Evolutionary conservation across 495 filamentous ascomycete species (phyloP).

Genomic region (Trypethelium eluteriae): DNA sequence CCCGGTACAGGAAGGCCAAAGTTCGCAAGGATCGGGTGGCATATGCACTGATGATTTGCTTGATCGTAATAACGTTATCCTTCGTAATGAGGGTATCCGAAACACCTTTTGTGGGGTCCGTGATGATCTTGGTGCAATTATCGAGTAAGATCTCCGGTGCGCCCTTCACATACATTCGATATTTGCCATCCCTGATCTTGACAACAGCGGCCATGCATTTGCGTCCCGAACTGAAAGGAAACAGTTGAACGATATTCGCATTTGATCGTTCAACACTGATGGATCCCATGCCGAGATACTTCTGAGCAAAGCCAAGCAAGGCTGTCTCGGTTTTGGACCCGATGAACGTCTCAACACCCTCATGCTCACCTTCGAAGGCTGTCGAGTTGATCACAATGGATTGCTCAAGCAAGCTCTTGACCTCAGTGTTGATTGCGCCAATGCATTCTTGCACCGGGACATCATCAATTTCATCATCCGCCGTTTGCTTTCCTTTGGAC

Average conservation of each 20-base stretch:
- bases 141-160: conserved; percentile 63
- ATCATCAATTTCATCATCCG: conserved; percentile 34
- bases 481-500: conserved; percentile 29
- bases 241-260: conserved; percentile 52
- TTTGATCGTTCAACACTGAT: conserved; percentile 52
- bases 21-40: conserved; percentile 77
- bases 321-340: conserved; percentile 71
- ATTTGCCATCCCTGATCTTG: conserved; percentile 47
- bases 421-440: conserved; percentile 43
- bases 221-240: conserved; percentile 60
- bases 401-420: conserved; percentile 48
- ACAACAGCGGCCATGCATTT: conserved; percentile 65
- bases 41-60: conserved; percentile 63
- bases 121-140: conserved; percentile 57
- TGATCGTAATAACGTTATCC: conserved; percentile 45
- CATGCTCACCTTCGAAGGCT: conserved; percentile 54
- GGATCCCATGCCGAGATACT: conserved; percentile 55
- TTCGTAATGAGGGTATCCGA: conserved; percentile 23
- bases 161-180: conserved; percentile 61
- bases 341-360: conserved; percentile 47
- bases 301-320: conserved; percentile 52
- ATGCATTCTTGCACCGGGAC: conserved; percentile 53
- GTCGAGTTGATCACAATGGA: conserved; percentile 61
- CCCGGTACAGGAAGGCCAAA: conserved; percentile 77
- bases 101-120: conserved; percentile 58